Percentiles rank a stretch among this genome's conserved stretches.
Conservation (phyloP, 768 basidiomycete genomes). For the Leucocoprinus birnbaumii region DNA sequence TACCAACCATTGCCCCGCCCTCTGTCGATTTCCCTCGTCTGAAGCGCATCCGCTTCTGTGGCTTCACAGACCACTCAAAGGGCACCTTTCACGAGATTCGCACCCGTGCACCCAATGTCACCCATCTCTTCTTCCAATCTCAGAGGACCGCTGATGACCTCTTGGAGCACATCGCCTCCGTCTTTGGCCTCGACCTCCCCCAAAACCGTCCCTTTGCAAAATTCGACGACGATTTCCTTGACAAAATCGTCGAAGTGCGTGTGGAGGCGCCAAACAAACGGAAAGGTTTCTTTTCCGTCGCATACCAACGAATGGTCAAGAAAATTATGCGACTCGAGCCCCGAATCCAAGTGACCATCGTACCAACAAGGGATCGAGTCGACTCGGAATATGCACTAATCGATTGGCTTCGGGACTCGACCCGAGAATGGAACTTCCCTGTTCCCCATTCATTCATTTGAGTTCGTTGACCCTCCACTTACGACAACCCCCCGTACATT, state of each 20-base stretch:
- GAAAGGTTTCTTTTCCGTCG: background rate
- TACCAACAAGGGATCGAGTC: background rate
- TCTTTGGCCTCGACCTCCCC: background rate
- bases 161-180: background rate
- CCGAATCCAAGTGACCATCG: background rate
- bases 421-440: constrained; percentile 1
- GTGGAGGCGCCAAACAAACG: constrained; percentile 7
- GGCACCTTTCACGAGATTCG: constrained; percentile 20
- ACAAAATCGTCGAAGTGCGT: constrained; percentile 1
- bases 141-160: constrained; percentile 1
- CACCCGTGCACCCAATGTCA: constrained; percentile 9
- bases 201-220: background rate
- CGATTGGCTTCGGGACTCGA: constrained; percentile 5
- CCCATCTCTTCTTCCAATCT: constrained; percentile 4
- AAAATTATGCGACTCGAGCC: constrained; percentile 2
- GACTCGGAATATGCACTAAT: constrained; percentile 6
- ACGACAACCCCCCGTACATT: background rate
- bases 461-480: background rate
- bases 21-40: constrained; percentile 20
- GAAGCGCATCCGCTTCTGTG: constrained; percentile 18
- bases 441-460: background rate
- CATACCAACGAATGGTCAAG: constrained; percentile 1
- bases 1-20: constrained; percentile 9
- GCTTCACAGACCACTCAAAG: constrained; percentile 20
- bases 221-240: constrained; percentile 1